Conservation (phyloP, 2,329 filamentous ascomycete genomes). For the Diaporthe destruens region DNA sequence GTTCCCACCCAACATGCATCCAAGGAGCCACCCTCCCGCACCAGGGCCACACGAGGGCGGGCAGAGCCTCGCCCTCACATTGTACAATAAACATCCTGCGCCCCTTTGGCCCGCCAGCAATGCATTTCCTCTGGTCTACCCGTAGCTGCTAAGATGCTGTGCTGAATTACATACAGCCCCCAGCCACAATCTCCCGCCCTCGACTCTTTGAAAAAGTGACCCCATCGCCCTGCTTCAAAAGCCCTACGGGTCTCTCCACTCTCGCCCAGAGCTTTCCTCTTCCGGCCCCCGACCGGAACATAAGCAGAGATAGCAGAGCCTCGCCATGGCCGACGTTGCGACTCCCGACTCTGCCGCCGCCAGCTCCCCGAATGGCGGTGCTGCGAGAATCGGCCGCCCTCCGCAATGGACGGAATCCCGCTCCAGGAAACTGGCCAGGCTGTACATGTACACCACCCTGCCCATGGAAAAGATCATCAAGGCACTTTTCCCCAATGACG, state of each 20-base stretch:
- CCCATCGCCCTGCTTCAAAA: not conserved
- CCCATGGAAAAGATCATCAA: constrained; percentile 65
- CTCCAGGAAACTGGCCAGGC: constrained; percentile 65
- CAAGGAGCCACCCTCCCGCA: constrained; percentile 2
- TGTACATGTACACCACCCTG: constrained; percentile 69
- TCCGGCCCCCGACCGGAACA: constrained; percentile 16
- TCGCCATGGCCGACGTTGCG: constrained; percentile 36
- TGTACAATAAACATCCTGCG: constrained; percentile 39
- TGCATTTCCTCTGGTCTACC: constrained; percentile 27
- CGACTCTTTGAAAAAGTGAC: constrained; percentile 8
- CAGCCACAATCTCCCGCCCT: constrained; percentile 10
- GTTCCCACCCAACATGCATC: constrained; percentile 29
- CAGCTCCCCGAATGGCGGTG: constrained; percentile 27
- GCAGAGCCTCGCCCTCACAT: constrained; percentile 38
- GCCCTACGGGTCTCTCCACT: not conserved
- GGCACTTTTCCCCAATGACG: constrained; percentile 55
- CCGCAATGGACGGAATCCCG: constrained; percentile 67
- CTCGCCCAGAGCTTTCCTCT: constrained; percentile 8
- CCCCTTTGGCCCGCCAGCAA: constrained; percentile 25
- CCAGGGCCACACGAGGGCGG: not conserved
- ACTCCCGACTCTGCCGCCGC: constrained; percentile 32
- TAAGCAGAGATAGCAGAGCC: constrained; percentile 22
- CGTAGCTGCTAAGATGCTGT: constrained; percentile 24
- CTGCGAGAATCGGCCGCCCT: constrained; percentile 61
- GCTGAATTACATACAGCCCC: not conserved